Conservation (phyloP, 2,329 filamentous ascomycete genomes). For the Ceratocystis variospora region DNA sequence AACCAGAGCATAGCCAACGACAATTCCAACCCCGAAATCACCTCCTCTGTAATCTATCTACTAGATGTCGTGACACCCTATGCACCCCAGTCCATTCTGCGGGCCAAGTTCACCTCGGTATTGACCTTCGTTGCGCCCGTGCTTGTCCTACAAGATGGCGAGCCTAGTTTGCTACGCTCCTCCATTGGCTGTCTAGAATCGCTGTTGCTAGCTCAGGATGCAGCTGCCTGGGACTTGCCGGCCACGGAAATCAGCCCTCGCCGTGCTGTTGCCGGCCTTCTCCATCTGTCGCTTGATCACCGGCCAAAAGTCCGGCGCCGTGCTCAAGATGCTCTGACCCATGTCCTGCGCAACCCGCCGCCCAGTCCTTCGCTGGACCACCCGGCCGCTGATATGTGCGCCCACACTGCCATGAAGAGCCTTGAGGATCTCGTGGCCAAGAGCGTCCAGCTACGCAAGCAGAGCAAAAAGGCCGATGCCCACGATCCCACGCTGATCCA, state of each 20-base stretch:
- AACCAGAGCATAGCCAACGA: slow-evolving; percentile 58
- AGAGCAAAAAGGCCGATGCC: slow-evolving; percentile 44
- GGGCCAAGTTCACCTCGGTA: slow-evolving; percentile 90
- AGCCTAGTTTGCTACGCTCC: slow-evolving; percentile 71
- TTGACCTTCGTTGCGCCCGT: slow-evolving; percentile 74
- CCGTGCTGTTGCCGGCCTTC: slow-evolving; percentile 70
- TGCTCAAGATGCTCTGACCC: slow-evolving; percentile 76
- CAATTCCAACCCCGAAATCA: slow-evolving; percentile 65
- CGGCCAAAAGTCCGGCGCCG: slow-evolving; percentile 89
- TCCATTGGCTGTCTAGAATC: slow-evolving; percentile 90
- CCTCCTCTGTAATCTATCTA: slow-evolving; percentile 80
- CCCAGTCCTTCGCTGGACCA: slow-evolving; percentile 88
- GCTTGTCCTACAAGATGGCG: slow-evolving; percentile 63
- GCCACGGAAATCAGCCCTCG: slow-evolving; percentile 73
- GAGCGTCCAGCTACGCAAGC: slow-evolving; percentile 47
- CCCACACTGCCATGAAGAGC: slow-evolving; percentile 73
- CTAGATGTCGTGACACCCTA: slow-evolving; percentile 83
- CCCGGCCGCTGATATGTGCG: slow-evolving; percentile 90
- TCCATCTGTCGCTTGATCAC: slow-evolving; percentile 72
- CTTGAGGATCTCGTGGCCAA: slow-evolving; percentile 59
- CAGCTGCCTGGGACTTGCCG: slow-evolving; percentile 72
- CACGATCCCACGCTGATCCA: slow-evolving; percentile 82
- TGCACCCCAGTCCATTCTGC: slow-evolving; percentile 72
- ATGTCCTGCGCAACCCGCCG: slow-evolving; percentile 70
- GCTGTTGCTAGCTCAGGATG: slow-evolving; percentile 79